Percentiles rank a stretch among this genome's conserved stretches.
Evolutionary conservation across 2,329 filamentous ascomycete genomes (phyloP).

Genomic region (Aspergillus fischeri): DNA sequence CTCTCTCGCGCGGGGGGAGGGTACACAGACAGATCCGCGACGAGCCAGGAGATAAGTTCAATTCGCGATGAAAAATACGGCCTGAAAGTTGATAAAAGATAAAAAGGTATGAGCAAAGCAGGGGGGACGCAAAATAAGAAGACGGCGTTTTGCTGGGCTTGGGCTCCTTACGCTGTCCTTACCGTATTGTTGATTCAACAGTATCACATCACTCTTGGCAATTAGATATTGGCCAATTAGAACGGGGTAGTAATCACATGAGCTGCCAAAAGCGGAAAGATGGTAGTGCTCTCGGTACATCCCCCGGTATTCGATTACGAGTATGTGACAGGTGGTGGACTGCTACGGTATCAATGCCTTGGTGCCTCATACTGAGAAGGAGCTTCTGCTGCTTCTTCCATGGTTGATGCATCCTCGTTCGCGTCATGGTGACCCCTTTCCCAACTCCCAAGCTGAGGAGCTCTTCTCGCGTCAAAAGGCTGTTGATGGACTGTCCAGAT

Average conservation of each 20-base stretch:
- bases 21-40: slow-evolving; percentile 11
- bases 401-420: not conserved
- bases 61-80: slow-evolving; percentile 1
- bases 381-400: not conserved
- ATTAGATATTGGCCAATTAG: slow-evolving; percentile 2
- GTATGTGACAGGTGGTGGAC: not conserved
- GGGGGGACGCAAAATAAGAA: slow-evolving; percentile 16
- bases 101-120: slow-evolving; percentile 8
- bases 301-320: slow-evolving; percentile 14
- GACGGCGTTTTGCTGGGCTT: not conserved
- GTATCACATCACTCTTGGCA: not conserved
- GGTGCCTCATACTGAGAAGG: slow-evolving; percentile 7
- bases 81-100: slow-evolving; percentile 6
- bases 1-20: not conserved
- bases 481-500: no score
- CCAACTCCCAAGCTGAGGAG: not conserved
- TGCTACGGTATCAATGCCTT: slow-evolving; percentile 12
- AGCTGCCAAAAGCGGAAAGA: not conserved
- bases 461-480: no score
- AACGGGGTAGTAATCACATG: rapidly evolving
- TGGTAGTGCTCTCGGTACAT: slow-evolving; percentile 8
- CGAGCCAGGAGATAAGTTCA: slow-evolving; percentile 9
- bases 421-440: not conserved
- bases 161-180: not conserved
- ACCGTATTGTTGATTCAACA: not conserved